Evolutionary conservation across 129 eudicot species (phyloP), one percentile per base, ranked within the genome.

Genomic region (Gnaphalium uliginosum): DNA sequence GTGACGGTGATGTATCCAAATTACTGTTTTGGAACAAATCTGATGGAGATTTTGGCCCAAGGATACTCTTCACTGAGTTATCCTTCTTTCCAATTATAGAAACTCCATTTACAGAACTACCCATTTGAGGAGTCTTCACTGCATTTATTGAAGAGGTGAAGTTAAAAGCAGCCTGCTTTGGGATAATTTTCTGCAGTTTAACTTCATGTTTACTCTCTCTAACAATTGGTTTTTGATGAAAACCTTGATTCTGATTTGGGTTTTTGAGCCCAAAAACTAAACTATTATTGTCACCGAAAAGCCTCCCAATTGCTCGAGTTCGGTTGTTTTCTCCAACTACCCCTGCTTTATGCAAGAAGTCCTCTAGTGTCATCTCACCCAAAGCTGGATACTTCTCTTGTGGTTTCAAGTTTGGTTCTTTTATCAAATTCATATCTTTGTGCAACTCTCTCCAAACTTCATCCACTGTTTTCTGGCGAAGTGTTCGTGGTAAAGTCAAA

Each of bases 351-450:
- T 56, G 68, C 79, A 92, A 70, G 63, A 85, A 92, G 74, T 84
- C 87, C 84, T 92, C 97, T 58, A 92, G 73, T 68, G 97, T 92
- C 78, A 89, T 89, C 81, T 92, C 96, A 56, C 89, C 85, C 41
- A 87, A 81, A 78, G 91, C 81, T 29, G 81, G 84, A 76, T 89
- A 85, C 82, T 83, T 85, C 33, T 78, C 84, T 25, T 76, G 86
- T 14, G 81, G 87, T 37, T 68, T 84, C 51, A 85, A 75, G 50
- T 63, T 71, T 2, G 85, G 37, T 72, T 79, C 86, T 54, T 79
- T 83, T 62, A 23, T 69, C 48, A 14, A 71, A 76, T 35, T 66
- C 68, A 83, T 84, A 50, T 80, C 90, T 78, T 83, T 89, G 22
- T 73, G 64, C 72, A 85, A 74, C 39, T 89, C 91, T 64, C 62